Evolutionary conservation across 176 grass and related monocot genomes (phyloP).

Genomic region (Phragmites australis): DNA sequence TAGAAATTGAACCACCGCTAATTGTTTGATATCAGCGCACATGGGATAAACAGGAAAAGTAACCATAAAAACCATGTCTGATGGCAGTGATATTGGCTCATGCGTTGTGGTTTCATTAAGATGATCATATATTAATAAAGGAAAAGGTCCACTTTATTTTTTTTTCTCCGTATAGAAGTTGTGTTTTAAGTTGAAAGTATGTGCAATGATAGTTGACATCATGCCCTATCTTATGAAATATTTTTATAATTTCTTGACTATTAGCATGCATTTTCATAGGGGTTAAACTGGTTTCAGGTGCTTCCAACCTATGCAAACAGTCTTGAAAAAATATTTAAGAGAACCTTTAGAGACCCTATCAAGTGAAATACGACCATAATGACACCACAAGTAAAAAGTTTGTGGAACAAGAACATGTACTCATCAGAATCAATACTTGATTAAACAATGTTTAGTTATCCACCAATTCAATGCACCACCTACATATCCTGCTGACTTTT

Average conservation of each 20-base stretch:
- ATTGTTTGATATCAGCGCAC: neutral
- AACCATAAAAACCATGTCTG: neutral
- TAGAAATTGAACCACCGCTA: neutral
- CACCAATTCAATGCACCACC: neutral
- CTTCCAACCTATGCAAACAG: no score
- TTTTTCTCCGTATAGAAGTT: neutral
- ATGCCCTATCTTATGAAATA: neutral
- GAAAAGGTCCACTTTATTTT: neutral
- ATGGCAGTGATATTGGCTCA: neutral
- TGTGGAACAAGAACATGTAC: neutral
- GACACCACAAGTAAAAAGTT: neutral
- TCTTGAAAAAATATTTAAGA: neutral
- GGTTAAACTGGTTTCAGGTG: neutral
- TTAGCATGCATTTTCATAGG: neutral
- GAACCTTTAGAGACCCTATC: neutral
- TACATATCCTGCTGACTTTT: constrained; percentile 10
- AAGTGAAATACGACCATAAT: no score
- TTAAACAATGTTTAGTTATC: neutral
- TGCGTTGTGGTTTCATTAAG: neutral
- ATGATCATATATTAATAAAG: neutral
- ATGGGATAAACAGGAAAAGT: neutral
- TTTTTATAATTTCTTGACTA: neutral
- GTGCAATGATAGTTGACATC: neutral
- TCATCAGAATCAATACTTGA: neutral
- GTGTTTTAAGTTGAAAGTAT: neutral